Percentiles rank a stretch among this genome's conserved stretches.
Conservation (phyloP, 2,329 filamentous ascomycete species). For the Ceratocystis alfenasii region DNA sequence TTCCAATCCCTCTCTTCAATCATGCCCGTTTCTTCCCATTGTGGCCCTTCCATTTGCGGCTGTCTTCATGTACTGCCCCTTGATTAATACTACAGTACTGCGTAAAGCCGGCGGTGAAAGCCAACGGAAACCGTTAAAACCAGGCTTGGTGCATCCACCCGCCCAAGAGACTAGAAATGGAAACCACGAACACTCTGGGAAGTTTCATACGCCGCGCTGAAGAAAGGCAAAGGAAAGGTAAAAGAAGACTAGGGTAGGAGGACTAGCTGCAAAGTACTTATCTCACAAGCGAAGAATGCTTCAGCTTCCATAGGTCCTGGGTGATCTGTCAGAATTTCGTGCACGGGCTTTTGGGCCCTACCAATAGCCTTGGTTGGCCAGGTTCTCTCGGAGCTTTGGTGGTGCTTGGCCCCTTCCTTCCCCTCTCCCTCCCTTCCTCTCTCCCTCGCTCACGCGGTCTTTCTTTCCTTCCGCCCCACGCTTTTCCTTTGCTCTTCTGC, state of each 20-base stretch:
- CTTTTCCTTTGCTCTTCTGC: too few relatives aligned
- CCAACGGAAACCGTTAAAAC: background rate
- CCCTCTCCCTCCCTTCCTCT: background rate
- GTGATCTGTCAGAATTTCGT: background rate
- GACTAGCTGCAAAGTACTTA: background rate
- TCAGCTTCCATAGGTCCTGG: background rate
- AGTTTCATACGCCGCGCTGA: too few relatives aligned
- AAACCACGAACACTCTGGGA: background rate
- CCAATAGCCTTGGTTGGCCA: background rate
- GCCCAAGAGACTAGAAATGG: background rate
- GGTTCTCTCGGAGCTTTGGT: background rate
- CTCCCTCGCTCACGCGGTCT: background rate
- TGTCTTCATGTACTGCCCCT: background rate
- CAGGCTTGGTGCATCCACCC: background rate
- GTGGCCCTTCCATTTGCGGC: background rate
- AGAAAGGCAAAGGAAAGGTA: background rate
- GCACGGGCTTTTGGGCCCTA: background rate
- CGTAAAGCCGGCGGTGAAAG: conserved; percentile 8
- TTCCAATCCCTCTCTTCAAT: background rate
- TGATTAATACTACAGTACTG: background rate
- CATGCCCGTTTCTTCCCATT: background rate
- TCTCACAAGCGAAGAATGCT: background rate
- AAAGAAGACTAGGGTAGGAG: background rate
- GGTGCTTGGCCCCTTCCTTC: background rate
- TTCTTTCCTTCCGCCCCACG: too few relatives aligned